Evolutionary conservation across 2,329 filamentous ascomycete genomes (phyloP).

Genomic region (Fusarium nygamai): DNA sequence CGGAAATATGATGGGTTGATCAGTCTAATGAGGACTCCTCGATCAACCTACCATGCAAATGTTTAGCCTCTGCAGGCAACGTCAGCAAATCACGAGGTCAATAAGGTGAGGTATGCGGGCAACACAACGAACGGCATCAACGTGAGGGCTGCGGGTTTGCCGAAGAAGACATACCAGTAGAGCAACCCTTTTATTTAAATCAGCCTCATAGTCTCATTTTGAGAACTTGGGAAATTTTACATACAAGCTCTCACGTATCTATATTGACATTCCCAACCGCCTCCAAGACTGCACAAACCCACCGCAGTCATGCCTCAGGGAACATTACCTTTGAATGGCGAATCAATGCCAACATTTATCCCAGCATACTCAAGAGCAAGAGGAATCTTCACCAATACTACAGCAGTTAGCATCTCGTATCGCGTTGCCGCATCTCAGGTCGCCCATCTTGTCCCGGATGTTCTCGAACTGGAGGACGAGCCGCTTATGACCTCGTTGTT

Average conservation of each 20-base stretch:
- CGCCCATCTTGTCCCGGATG: not conserved
- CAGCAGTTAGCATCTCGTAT: not conserved
- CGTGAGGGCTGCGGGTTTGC: fast-evolving
- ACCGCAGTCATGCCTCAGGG: not conserved
- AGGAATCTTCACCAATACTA: not conserved
- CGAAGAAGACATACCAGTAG: fast-evolving
- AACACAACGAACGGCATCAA: not conserved
- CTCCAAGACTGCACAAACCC: not conserved
- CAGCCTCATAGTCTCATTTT: not conserved
- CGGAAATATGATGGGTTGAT: not conserved
- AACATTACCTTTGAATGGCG: not conserved
- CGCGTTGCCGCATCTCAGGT: not conserved
- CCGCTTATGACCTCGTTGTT: not conserved
- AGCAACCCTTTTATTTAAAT: fast-evolving
- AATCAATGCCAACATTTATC: not conserved
- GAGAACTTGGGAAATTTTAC: fast-evolving
- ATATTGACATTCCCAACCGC: not conserved
- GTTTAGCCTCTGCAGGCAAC: not conserved
- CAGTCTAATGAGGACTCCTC: fast-evolving
- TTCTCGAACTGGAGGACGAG: not conserved
- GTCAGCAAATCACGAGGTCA: not conserved
- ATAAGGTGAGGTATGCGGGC: not conserved
- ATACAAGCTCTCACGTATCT: not conserved
- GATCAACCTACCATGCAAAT: fast-evolving
- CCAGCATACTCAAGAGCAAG: not conserved